Evolutionary conservation across 2,329 filamentous ascomycete species (phyloP).

Genomic region (Alternaria sp.): DNA sequence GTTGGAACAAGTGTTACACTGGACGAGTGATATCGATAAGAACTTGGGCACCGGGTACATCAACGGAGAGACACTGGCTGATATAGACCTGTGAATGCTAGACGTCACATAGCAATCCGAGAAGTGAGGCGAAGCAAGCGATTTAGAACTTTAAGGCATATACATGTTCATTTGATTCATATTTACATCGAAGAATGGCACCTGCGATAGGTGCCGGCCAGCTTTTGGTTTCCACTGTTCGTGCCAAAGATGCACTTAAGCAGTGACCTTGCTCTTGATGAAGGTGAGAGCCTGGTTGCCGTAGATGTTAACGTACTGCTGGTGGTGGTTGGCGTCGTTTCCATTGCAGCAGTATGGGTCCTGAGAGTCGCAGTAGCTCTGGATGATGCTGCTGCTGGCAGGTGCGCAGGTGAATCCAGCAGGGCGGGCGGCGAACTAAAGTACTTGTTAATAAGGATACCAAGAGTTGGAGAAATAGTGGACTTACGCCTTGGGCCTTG

Average conservation of each 20-base stretch:
- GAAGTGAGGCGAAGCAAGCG: neutral
- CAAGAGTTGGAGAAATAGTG: neutral
- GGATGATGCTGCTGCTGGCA: slow-evolving; percentile 63
- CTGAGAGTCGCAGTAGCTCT: slow-evolving; percentile 71
- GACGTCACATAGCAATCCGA: neutral
- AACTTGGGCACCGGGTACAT: neutral
- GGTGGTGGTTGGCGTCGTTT: slow-evolving; percentile 67
- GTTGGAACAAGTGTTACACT: neutral
- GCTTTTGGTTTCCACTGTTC: neutral
- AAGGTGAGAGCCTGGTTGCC: slow-evolving; percentile 67
- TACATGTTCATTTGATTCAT: slow-evolving; percentile 6
- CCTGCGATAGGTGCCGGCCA: neutral
- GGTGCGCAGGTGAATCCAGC: slow-evolving; percentile 65
- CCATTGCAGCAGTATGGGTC: slow-evolving; percentile 75
- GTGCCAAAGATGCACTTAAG: slow-evolving; percentile 24
- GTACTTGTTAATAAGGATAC: slow-evolving; percentile 8
- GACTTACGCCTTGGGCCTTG: slow-evolving; percentile 65
- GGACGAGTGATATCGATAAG: neutral
- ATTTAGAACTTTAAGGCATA: neutral
- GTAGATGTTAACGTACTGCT: slow-evolving; percentile 70
- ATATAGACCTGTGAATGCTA: neutral
- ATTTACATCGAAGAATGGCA: slow-evolving; percentile 11
- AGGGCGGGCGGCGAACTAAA: slow-evolving; percentile 68
- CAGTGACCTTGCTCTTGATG: slow-evolving; percentile 63
- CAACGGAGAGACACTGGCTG: neutral